Conservation (phyloP, 177 flowering plant genomes). For the Vitis hybrid region DNA sequence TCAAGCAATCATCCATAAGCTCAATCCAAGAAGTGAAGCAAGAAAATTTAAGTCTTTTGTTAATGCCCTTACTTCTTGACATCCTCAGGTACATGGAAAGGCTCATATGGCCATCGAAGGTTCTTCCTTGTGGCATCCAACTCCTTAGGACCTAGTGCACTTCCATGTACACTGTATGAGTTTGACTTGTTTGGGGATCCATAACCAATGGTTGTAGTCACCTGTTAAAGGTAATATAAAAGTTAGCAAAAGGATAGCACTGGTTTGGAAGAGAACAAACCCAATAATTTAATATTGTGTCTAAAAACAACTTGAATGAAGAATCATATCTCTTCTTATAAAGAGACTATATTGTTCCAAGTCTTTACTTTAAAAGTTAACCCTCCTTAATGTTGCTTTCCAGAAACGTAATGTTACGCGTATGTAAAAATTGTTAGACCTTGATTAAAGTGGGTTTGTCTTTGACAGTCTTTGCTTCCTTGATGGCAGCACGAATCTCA, state of each 20-base stretch:
- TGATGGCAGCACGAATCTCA: slow-evolving; percentile 90
- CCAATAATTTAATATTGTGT: neutral
- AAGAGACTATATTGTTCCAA: too few relatives aligned
- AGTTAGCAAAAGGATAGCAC: neutral
- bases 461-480: slow-evolving; percentile 88
- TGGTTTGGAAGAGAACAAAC: neutral
- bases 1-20: slow-evolving; percentile 6
- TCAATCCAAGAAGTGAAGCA: neutral
- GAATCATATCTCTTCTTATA: neutral
- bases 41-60: neutral
- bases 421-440: slow-evolving; percentile 38
- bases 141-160: slow-evolving; percentile 93
- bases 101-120: slow-evolving; percentile 87
- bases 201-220: slow-evolving; percentile 95
- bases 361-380: too few relatives aligned
- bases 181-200: slow-evolving; percentile 99
- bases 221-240: slow-evolving; percentile 38
- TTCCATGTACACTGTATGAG: slow-evolving; percentile 92
- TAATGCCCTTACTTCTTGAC: slow-evolving; percentile 59
- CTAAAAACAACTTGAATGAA: neutral
- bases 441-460: slow-evolving; percentile 96
- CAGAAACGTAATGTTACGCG: neutral
- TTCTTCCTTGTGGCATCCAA: slow-evolving; percentile 93
- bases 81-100: slow-evolving; percentile 95
- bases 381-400: too few relatives aligned